Evolutionary conservation across 768 basidiomycete genomes (phyloP), one percentile per base, ranked within the genome.

Genomic region (Lentinus tigrinus): DNA sequence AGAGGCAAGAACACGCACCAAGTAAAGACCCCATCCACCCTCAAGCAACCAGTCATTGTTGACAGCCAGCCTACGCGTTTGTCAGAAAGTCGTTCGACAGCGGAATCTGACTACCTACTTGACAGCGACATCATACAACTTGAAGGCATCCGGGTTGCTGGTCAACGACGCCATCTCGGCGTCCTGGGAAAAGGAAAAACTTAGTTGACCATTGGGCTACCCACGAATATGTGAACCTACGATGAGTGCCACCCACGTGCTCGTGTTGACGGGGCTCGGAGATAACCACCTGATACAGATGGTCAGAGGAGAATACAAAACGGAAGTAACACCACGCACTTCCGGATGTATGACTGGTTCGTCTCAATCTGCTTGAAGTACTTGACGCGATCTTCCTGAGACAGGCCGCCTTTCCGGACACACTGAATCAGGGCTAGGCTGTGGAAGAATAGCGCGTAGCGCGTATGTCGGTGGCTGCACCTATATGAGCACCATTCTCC

Each of bases 41-140:
- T 91, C 88, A 50, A 86, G 74, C 8, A 83, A 69, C 88, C 87
- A 91, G 57, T 86, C 84, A 54, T 87, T 82, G 61, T 84, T 83
- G 13, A 83, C 78, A 4, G 86, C 82, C 27, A 86, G 75, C 60
- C 87, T 88, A 48, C 37, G n/a, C 8, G 7, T 52, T 23, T 9
- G 6, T 53, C 27, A 60, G 37, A 4, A 2, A 11, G 9, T 10
- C 27, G 3, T 38, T 23, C 31, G 31, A 31, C 31, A 6, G 31
- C 31, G 31, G 19, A 7, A 21, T 11, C 23, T 26, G 13, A 14
- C 13, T 27, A 16, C 34, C 11, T 67, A 83, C 85, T 81, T 85
- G 23, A 88, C 83, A 13, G 88, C 88, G 16, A 82, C 74, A 60
- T 91, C 89, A 65, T 88, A 89, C 6, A 88, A 72, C 61, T 80